Evolutionary conservation across 1,284 basidiomycete genomes (phyloP).

Genomic region (Clitocybe nebularis): DNA sequence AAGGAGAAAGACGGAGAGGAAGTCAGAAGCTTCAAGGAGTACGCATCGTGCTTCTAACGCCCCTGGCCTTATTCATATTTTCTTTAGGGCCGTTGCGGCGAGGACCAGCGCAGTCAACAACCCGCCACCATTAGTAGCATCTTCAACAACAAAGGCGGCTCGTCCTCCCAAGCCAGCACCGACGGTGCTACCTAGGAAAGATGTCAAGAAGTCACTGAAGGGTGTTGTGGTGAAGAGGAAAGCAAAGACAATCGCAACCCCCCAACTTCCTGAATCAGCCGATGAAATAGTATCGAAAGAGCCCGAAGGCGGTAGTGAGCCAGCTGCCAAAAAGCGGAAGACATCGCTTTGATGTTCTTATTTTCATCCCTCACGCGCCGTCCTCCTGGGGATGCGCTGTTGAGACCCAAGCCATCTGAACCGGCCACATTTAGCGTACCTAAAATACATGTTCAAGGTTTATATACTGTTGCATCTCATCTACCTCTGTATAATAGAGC

Average conservation of each 20-base stretch:
- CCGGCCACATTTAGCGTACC: background rate
- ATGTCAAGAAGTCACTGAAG: conserved; percentile 60
- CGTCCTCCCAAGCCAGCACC: conserved; percentile 16
- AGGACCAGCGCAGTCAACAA: conserved; percentile 53
- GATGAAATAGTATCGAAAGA: conserved; percentile 14
- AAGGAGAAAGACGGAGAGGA: conserved; percentile 80
- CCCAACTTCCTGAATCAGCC: too few species aligned
- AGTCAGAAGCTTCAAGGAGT: conserved; percentile 78
- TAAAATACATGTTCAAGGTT: background rate
- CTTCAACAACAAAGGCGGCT: conserved; percentile 23
- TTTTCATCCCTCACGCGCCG: too few species aligned
- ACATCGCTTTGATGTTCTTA: background rate
- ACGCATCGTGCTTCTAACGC: conserved; percentile 20
- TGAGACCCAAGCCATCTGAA: too few species aligned
- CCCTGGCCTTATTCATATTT: conserved; percentile 4
- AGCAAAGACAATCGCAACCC: conserved; percentile 37
- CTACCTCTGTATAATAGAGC: conserved; percentile 25
- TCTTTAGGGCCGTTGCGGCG: conserved; percentile 68
- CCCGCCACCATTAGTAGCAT: conserved; percentile 36
- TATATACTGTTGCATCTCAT: background rate
- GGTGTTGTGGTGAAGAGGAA: conserved; percentile 80
- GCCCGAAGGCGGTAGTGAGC: conserved; percentile 22
- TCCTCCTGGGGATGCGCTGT: too few species aligned
- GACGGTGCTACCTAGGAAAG: conserved; percentile 38
- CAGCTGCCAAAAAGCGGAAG: conserved; percentile 53